Conservation (phyloP, 148 eudicot genomes). For the Fallopia convolvulus region DNA sequence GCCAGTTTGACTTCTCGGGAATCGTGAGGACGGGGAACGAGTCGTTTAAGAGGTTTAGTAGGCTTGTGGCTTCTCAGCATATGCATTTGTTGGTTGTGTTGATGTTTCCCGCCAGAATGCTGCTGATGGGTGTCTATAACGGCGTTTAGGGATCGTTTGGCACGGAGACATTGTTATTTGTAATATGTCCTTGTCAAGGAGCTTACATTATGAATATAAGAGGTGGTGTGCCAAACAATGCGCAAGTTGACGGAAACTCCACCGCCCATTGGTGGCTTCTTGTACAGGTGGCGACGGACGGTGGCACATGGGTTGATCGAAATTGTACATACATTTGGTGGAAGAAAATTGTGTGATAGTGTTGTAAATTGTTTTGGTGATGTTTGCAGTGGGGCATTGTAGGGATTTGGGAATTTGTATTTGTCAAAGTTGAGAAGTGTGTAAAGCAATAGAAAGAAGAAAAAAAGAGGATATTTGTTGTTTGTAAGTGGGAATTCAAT, state of each 20-base stretch:
- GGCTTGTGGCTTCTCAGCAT: slow-evolving; percentile 70
- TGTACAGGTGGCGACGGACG: background rate
- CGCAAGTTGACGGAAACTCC: background rate
- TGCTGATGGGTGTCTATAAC: slow-evolving; percentile 45
- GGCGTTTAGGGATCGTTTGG: slow-evolving; percentile 10
- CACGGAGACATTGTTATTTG: too few species aligned
- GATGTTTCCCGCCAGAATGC: slow-evolving; percentile 51
- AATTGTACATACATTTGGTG: background rate
- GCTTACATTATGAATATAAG: too few species aligned
- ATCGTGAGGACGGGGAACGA: slow-evolving; percentile 44
- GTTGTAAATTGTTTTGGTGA: background rate
- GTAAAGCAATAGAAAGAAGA: background rate
- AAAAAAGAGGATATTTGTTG: background rate
- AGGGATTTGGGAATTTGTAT: background rate
- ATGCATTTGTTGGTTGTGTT: slow-evolving; percentile 74
- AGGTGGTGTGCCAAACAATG: too few species aligned
- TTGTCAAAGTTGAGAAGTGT: background rate
- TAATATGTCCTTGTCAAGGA: too few species aligned
- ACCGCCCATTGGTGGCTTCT: background rate
- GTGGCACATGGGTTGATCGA: background rate
- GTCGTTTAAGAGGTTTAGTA: slow-evolving; percentile 60
- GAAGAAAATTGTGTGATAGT: background rate
- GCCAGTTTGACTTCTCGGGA: slow-evolving; percentile 43
- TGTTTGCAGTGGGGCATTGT: background rate
- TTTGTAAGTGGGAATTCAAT: background rate